Percentiles rank a stretch among this genome's conserved stretches.
These are phyloP conservation scores for Alnus glutinosa DNA, from an alignment of 306 rosid genomes.

Conservation along the genomic window DNA sequence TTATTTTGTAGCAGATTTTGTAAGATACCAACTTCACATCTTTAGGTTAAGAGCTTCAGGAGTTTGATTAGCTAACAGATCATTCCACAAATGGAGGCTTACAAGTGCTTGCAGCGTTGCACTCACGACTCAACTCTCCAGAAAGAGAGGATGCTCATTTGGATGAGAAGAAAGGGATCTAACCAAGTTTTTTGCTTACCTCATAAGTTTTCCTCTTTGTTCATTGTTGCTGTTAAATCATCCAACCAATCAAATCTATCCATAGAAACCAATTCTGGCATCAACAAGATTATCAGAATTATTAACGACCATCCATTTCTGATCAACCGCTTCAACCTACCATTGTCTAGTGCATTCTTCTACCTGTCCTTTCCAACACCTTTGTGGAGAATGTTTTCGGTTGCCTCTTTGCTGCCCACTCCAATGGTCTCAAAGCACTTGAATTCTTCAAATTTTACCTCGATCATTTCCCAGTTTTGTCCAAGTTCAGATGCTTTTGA, in stretches of 20 bases:
- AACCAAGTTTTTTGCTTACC: conserved; percentile 26
- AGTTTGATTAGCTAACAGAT: too few relatives aligned
- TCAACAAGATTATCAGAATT: conserved; percentile 52
- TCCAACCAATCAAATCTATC: conserved; percentile 17
- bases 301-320: conserved; percentile 78
- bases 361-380: conserved; percentile 39
- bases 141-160: conserved; percentile 33
- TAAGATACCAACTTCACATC: too few relatives aligned
- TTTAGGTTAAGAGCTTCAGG: not conserved
- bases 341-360: conserved; percentile 56
- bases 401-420: conserved; percentile 72
- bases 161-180: conserved; percentile 22
- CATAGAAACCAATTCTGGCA: conserved; percentile 24
- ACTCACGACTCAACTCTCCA: not conserved
- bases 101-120: not conserved
- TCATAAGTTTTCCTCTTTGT: conserved; percentile 22
- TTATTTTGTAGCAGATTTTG: too few relatives aligned
- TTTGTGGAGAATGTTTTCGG: conserved; percentile 60
- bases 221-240: conserved; percentile 15
- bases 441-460: conserved; percentile 70
- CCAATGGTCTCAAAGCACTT: conserved; percentile 84
- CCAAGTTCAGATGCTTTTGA: conserved; percentile 61
- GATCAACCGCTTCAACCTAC: conserved; percentile 64
- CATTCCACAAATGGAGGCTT: not conserved
- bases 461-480: conserved; percentile 36